Percentiles rank a stretch among this genome's conserved stretches.
Evolutionary conservation across 2,329 filamentous ascomycete species (phyloP).

Genomic region (Fusarium mundagurra): DNA sequence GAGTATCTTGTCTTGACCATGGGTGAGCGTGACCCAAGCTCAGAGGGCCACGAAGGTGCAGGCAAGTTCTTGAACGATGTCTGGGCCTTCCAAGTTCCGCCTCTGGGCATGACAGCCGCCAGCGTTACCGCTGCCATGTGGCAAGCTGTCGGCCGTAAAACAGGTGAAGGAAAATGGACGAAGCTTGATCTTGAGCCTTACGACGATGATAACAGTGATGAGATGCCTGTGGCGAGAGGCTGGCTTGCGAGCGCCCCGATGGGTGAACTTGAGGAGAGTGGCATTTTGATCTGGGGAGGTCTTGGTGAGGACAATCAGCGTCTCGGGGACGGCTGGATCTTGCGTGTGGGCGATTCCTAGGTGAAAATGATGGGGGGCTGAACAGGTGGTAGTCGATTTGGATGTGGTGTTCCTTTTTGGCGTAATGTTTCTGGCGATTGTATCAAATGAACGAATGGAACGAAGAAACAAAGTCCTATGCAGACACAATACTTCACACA

Average conservation of each 20-base stretch:
- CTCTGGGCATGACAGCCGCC: conserved; percentile 63
- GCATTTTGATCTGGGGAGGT: conserved; percentile 70
- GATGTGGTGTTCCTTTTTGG: conserved; percentile 20
- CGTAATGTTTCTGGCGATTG: conserved; percentile 21
- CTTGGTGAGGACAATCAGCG: conserved; percentile 60
- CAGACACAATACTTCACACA: conserved; percentile 14
- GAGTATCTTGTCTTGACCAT: conserved; percentile 71
- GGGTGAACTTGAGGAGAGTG: conserved; percentile 68
- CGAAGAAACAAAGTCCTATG: conserved; percentile 1
- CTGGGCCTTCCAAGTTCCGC: conserved; percentile 71
- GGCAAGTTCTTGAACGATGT: conserved; percentile 68
- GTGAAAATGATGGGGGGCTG: neutral
- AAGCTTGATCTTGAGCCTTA: conserved; percentile 58
- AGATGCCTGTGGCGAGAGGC: conserved; percentile 63
- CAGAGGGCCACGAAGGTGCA: conserved; percentile 59
- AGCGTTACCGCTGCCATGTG: conserved; percentile 66
- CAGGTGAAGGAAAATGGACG: conserved; percentile 68
- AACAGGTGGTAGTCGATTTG: conserved; percentile 1
- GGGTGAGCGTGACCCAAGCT: conserved; percentile 64
- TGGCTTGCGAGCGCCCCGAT: conserved; percentile 67
- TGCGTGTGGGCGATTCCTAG: conserved; percentile 58
- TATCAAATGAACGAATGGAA: conserved; percentile 21
- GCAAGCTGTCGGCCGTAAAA: conserved; percentile 61
- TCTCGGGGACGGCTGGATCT: conserved; percentile 71
- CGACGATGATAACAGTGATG: conserved; percentile 62